Base-by-base conservation (phyloP, 805 yeast species). In the Komagataella pseudopastoris region DNA sequence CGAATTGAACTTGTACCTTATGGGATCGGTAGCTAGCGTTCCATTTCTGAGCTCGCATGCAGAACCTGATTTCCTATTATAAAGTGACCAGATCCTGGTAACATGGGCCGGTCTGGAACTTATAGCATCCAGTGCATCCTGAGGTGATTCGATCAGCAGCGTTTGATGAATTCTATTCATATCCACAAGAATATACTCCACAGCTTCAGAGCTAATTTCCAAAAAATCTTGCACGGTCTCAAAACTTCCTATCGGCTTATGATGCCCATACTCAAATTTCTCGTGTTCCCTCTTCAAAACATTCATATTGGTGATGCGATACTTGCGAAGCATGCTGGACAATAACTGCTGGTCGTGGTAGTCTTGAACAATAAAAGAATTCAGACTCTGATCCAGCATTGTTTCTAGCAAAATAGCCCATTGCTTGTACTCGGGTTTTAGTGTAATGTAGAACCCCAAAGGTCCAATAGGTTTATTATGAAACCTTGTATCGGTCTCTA, bases 391-490 rank as follows among this genome's bases (percentile, higher is more conserved):
- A 2, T 72, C 72, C 30, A 88, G 61, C 1, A 71, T 60, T 0
- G 77, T 63, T 58, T 87, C 95, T 6, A 90, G 60, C 4, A 84
- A 63, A 22, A 74, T 75, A 4, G 74, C 66, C 88, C 88, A 90
- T 24, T 68, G 62, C 18, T 71, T 65, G 57, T 65, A 77, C 6
- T 74, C 80, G 1, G 67, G 62, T 58, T 79, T 84, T 12, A 91
- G 68, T 4, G 76, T 70, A 2, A 88, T 70, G 53, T 68, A 67
- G 3, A 71, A 56, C 1, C 96, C 96, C 2, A 91, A 55, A 0
- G 99, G 99, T 0, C 98, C 98, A 16, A 83, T 63, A 0, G 96
- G 95, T 43, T 59, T 60, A 2, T 63, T 58, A 16, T 71, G 72
- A 71, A 77, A 81, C 14, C 64, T 58, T 0, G 56, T 48, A 12